phyloP scores from a whole-genome alignment of 2,329 filamentous ascomycete genomes.

The Phialocephala subalpina region DNA sequence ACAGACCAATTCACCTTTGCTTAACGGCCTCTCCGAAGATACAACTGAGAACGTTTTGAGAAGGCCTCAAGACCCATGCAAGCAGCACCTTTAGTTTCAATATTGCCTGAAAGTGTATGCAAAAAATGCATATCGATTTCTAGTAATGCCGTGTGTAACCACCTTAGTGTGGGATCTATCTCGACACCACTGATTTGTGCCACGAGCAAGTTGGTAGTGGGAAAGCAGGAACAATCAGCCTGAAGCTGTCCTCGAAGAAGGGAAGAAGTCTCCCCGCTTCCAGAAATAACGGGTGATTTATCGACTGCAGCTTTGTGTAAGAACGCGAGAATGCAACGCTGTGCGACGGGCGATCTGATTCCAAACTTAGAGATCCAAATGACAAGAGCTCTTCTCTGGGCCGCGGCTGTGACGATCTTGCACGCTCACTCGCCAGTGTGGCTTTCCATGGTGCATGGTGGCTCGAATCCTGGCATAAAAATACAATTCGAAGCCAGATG shows the following conservation, averaged over 20 bases:
- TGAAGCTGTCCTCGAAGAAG: background rate
- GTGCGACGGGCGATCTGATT: constrained; percentile 4
- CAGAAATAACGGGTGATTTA: constrained; percentile 11
- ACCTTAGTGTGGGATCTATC: background rate
- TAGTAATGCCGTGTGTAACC: constrained; percentile 12
- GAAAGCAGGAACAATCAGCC: constrained; percentile 2
- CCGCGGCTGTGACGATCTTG: constrained; percentile 1
- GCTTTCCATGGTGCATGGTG: background rate
- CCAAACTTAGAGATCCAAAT: constrained; percentile 5
- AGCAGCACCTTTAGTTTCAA: constrained; percentile 1
- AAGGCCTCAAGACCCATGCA: background rate
- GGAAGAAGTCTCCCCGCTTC: background rate
- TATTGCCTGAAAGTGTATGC: constrained; percentile 9
- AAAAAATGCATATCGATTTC: background rate
- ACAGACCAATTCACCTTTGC: background rate
- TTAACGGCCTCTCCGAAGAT: constrained; percentile 20
- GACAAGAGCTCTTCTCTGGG: background rate
- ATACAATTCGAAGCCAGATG: constrained; percentile 1
- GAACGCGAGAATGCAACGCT: constrained; percentile 1
- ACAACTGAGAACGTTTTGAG: constrained; percentile 7
- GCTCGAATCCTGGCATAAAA: constrained; percentile 4
- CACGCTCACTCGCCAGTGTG: constrained; percentile 8
- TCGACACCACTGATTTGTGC: background rate
- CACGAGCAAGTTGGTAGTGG: background rate
- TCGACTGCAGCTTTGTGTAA: background rate